Evolutionary conservation across 768 basidiomycete genomes (phyloP), one percentile per base, ranked within the genome.

Genomic region (Cystobasidium ongulense): DNA sequence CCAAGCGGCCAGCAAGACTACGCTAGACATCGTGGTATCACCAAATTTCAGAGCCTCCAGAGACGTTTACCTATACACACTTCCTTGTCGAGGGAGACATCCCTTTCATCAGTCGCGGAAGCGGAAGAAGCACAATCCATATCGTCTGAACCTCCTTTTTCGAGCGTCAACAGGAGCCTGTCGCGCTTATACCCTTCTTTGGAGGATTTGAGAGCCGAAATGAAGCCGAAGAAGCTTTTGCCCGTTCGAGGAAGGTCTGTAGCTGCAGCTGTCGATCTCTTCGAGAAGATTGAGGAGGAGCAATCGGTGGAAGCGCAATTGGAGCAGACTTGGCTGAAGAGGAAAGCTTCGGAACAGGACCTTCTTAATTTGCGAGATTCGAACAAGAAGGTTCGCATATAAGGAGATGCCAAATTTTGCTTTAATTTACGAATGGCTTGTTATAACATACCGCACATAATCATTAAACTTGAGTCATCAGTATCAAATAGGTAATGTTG

Each of bases 281-380:
- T 71, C 36, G 53, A 71, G 53, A 71, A 54, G 36, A 54, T 71
- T 21, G 68, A 71, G 38, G 53, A 71, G 31, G 68, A 71, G 38
- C 50, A 59, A 29, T 71, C 68, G 15, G 10, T 71, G 29, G 68
- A 71, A 35, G 68, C 27, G 21, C 57, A 59, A 13, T 35, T n/a
- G n/a, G 31, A 59, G 31, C n/a, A 46, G 54, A 4, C 50, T 13
- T 36, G 52, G 53, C 36, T 46, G 68, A 67, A 67, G 65, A 25
- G 65, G 27, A 67, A 67, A 31, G 65, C 41, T 3, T 50, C 50
- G 21, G 29, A 53, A 25, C 11, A 59, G 5, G 65, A 52, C 23
- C 27, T 33, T 7, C 8, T 8, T 3, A 36, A 53, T 3, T 23
- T 27, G 1, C 11, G 18, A 4, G 41, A 53, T 33, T 8, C 46